Evolutionary conservation across 768 basidiomycete genomes (phyloP).

Genomic region (Strobilomyces confusus): DNA sequence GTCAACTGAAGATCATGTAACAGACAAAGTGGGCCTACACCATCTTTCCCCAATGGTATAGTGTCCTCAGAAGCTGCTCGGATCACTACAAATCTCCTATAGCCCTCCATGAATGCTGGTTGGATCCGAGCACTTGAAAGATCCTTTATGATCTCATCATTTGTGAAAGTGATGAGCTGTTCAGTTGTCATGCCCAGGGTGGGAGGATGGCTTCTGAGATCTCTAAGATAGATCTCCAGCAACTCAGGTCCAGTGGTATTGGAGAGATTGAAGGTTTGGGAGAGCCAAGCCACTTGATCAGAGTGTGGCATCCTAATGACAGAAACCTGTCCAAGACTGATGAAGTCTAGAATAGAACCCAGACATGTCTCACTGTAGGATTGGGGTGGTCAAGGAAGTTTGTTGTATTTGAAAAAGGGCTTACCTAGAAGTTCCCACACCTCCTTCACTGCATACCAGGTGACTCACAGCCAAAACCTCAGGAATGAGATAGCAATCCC

Average conservation of each 20-base stretch:
- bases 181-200: slow-evolving; percentile 32
- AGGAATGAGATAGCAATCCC: slow-evolving; percentile 66
- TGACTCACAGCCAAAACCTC: slow-evolving; percentile 50
- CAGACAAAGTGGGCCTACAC: slow-evolving; percentile 37
- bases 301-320: slow-evolving; percentile 45
- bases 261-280: slow-evolving; percentile 17
- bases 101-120: slow-evolving; percentile 55
- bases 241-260: slow-evolving; percentile 30
- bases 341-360: slow-evolving; percentile 21
- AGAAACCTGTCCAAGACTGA: slow-evolving; percentile 56
- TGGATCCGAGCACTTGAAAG: slow-evolving; percentile 55
- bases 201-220: slow-evolving; percentile 22
- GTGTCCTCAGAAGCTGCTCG: slow-evolving; percentile 33
- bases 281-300: slow-evolving; percentile 22
- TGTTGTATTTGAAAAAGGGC: background rate
- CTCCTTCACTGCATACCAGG: slow-evolving; percentile 6
- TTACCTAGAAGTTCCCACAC: slow-evolving; percentile 4
- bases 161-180: slow-evolving; percentile 37
- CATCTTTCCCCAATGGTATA: slow-evolving; percentile 32
- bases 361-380: slow-evolving; percentile 13
- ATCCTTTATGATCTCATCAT: slow-evolving; percentile 46
- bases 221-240: slow-evolving; percentile 39
- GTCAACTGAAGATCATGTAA: background rate
- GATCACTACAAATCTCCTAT: slow-evolving; percentile 66
- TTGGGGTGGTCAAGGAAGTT: background rate